These are phyloP conservation scores for Saccharum officinarum DNA, from an alignment of 176 grass and related monocot species.

Conservation along the genomic window DNA sequence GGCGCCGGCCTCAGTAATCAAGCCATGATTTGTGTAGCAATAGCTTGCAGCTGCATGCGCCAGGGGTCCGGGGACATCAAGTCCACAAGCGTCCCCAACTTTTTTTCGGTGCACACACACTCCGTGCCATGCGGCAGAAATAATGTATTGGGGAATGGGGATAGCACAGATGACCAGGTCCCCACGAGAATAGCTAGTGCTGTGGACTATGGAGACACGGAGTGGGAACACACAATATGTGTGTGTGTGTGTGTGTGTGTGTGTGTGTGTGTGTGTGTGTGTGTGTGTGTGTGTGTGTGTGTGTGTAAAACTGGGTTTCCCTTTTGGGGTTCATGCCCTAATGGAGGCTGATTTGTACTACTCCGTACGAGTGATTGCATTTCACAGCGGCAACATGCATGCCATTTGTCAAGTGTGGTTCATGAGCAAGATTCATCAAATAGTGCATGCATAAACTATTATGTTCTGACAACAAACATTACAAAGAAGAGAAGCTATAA, in stretches of 20 bases:
- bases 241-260: background rate
- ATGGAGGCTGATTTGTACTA: background rate
- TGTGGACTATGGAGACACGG: background rate
- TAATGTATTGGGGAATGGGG: background rate
- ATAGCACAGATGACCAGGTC: background rate
- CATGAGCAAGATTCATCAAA: no score
- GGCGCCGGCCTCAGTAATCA: background rate
- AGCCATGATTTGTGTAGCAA: constrained; percentile 3
- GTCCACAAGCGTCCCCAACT: background rate
- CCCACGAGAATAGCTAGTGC: background rate
- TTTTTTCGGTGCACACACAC: background rate
- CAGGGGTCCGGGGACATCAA: background rate
- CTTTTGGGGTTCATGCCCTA: background rate
- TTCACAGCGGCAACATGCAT: background rate
- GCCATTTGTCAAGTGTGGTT: no score
- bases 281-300: background rate
- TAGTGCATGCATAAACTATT: no score
- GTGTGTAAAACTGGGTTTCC: background rate
- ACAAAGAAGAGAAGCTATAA: no score
- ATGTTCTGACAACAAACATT: no score
- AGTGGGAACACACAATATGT: background rate
- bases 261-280: background rate
- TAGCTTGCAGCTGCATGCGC: background rate
- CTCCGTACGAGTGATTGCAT: background rate
- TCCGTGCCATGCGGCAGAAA: constrained; percentile 7